phyloP scores from a whole-genome alignment of 169 alveolate genomes.

The Cryptosporidium canis region DNA sequence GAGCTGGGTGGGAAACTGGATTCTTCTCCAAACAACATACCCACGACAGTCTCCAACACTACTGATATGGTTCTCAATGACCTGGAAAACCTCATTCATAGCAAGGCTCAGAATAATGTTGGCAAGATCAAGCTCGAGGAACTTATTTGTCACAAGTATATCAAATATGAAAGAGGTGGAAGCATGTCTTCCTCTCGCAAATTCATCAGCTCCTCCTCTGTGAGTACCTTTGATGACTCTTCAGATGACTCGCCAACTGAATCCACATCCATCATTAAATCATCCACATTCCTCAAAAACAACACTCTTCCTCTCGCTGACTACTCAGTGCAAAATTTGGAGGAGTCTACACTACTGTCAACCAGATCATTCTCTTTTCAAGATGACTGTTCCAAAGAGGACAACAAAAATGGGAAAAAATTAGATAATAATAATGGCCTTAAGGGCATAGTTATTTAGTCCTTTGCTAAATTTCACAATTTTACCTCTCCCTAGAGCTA shows the following conservation, averaged over 20 bases:
- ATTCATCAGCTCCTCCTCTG: slow-evolving; percentile 53
- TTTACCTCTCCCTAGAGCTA: background rate
- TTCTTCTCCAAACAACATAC: slow-evolving; percentile 11
- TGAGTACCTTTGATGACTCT: slow-evolving; percentile 62
- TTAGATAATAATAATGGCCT: background rate
- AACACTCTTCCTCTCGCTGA: slow-evolving; percentile 51
- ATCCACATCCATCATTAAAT: background rate
- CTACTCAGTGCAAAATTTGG: slow-evolving; percentile 32
- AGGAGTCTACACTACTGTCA: background rate
- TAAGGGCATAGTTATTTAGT: slow-evolving; percentile 15
- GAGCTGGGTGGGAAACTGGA: slow-evolving; percentile 55
- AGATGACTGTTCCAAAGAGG: background rate
- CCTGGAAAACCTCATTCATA: background rate
- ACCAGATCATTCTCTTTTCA: background rate
- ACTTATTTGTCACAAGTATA: slow-evolving; percentile 24
- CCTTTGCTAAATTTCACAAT: background rate
- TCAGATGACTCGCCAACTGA: background rate
- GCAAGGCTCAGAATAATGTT: background rate
- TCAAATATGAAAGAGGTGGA: background rate
- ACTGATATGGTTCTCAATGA: background rate
- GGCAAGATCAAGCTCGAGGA: slow-evolving; percentile 53
- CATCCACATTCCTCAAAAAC: slow-evolving; percentile 41
- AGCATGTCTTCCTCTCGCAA: background rate
- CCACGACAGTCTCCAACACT: background rate
- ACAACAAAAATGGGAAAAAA: background rate